Percentiles rank a stretch among this genome's conserved stretches.
These are phyloP conservation scores for Sphaerulina musiva DNA, from an alignment of 2,329 filamentous ascomycete genomes.

Conservation along the genomic window DNA sequence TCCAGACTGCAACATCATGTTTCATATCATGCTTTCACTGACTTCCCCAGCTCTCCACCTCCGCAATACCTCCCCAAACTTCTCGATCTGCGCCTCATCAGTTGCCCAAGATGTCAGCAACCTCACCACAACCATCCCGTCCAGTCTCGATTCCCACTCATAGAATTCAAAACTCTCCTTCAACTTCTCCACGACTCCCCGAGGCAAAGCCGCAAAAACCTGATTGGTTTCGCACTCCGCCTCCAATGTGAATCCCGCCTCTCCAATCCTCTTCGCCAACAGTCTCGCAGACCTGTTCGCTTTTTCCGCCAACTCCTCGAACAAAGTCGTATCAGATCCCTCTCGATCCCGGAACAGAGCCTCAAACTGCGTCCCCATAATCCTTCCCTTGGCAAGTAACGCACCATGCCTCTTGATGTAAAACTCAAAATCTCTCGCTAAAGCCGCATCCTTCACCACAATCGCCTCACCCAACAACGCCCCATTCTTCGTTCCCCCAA, in stretches of 20 bases:
- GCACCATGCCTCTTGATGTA: slow-evolving; percentile 6
- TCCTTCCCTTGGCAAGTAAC: slow-evolving; percentile 3
- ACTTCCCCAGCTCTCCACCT: neutral
- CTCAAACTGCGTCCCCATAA: slow-evolving; percentile 5
- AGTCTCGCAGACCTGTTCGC: no score
- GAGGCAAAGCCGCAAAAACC: slow-evolving; percentile 3
- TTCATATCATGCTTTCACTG: no score
- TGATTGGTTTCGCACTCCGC: slow-evolving; percentile 8
- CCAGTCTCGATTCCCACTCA: slow-evolving; percentile 4
- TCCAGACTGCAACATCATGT: no score
- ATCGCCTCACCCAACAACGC: slow-evolving; percentile 5
- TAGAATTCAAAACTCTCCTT: slow-evolving; percentile 2
- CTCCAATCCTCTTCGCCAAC: neutral
- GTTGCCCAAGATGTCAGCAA: slow-evolving; percentile 6
- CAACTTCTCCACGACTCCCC: slow-evolving; percentile 1
- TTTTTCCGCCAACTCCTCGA: no score
- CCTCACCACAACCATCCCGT: slow-evolving; percentile 3
- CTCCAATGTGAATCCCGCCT: slow-evolving; percentile 1
- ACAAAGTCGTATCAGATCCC: no score
- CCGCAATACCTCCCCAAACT: slow-evolving; percentile 3
- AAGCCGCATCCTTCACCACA: neutral
- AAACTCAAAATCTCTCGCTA: slow-evolving; percentile 5
- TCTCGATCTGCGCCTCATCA: neutral
- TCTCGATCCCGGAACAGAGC: slow-evolving; percentile 1
- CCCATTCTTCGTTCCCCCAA: slow-evolving; percentile 6